A percentile compares a stretch with the other conserved stretches of the same genome.
Evolutionary conservation across 768 basidiomycete genomes (phyloP).

Genomic region (Amanita pseudoporphyria): DNA sequence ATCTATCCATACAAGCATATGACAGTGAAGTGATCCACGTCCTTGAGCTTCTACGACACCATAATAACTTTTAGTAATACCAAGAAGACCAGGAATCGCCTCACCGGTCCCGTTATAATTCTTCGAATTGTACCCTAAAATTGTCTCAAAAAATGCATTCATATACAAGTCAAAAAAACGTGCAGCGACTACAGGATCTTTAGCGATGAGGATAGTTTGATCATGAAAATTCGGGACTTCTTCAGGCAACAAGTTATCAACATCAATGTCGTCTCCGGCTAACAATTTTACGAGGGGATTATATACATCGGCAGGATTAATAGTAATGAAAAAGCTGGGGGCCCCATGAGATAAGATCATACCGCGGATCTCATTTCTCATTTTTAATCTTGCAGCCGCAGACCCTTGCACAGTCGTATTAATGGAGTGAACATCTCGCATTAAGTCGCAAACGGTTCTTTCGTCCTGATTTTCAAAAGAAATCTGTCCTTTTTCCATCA

Average conservation of each 20-base stretch:
- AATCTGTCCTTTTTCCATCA: background rate
- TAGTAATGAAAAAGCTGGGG: too few relatives aligned
- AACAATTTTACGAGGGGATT: conserved; percentile 32
- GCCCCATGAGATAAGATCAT: too few relatives aligned
- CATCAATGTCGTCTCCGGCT: conserved; percentile 24
- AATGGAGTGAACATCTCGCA: conserved; percentile 14
- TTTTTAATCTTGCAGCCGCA: background rate
- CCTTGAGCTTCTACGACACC: too few relatives aligned
- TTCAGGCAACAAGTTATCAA: too few relatives aligned
- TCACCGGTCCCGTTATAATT: too few relatives aligned
- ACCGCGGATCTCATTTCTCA: background rate
- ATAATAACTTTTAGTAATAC: too few relatives aligned
- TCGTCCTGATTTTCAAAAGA: conserved; percentile 15
- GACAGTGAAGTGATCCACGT: too few relatives aligned
- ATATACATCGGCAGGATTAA: too few relatives aligned
- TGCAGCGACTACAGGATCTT: conserved; percentile 28
- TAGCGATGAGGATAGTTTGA: conserved; percentile 25
- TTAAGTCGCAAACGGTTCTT: conserved; percentile 13
- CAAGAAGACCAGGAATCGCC: too few relatives aligned
- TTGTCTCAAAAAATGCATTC: conserved; percentile 20
- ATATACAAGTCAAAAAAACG: conserved; percentile 35
- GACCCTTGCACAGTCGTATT: conserved; percentile 1
- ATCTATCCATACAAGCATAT: conserved; percentile 28
- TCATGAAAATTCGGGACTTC: conserved; percentile 21
- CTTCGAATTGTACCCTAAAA: conserved; percentile 19